Evolutionary conservation across 163 green algal genomes (phyloP).

Genomic region (Coccomyxa subellipsoidea): DNA sequence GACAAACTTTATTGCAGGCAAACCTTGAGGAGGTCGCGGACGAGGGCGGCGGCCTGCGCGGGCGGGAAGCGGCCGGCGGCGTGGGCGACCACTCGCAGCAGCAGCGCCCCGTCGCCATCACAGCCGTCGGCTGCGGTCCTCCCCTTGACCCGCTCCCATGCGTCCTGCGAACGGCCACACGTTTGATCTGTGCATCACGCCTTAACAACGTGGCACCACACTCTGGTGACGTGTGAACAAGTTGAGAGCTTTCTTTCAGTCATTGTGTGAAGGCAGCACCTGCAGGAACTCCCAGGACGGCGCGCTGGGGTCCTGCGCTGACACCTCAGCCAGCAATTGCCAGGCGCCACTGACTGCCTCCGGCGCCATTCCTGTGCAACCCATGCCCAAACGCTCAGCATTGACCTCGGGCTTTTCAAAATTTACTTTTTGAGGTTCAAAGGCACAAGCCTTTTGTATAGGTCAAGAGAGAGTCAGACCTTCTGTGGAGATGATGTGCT

Average conservation of each 20-base stretch:
- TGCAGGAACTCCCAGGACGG: slow-evolving; percentile 74
- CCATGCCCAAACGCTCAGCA: neutral
- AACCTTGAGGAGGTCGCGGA: slow-evolving; percentile 45
- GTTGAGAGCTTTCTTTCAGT: neutral
- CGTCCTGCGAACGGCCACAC: slow-evolving; percentile 12
- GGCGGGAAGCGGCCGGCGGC: slow-evolving; percentile 55
- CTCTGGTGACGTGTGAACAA: no score
- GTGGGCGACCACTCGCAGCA: slow-evolving; percentile 70
- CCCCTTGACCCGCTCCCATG: slow-evolving; percentile 12
- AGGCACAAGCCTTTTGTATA: neutral
- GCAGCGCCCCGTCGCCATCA: slow-evolving; percentile 13
- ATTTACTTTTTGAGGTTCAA: neutral
- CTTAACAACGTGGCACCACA: no score
- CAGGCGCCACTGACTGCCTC: slow-evolving; percentile 22
- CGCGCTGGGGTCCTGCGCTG: slow-evolving; percentile 48
- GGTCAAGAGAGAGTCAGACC: neutral
- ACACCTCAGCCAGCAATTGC: slow-evolving; percentile 61
- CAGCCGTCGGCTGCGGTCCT: neutral
- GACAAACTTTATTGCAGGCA: no score
- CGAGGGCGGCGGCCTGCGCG: slow-evolving; percentile 51
- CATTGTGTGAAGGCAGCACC: neutral
- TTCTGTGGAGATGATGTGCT: slow-evolving; percentile 40
- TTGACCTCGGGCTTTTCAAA: neutral
- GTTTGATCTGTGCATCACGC: no score
- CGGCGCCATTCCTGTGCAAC: neutral